phyloP scores from a whole-genome alignment of 176 grass and related monocot species.

The Oryza meyeriana region DNA sequence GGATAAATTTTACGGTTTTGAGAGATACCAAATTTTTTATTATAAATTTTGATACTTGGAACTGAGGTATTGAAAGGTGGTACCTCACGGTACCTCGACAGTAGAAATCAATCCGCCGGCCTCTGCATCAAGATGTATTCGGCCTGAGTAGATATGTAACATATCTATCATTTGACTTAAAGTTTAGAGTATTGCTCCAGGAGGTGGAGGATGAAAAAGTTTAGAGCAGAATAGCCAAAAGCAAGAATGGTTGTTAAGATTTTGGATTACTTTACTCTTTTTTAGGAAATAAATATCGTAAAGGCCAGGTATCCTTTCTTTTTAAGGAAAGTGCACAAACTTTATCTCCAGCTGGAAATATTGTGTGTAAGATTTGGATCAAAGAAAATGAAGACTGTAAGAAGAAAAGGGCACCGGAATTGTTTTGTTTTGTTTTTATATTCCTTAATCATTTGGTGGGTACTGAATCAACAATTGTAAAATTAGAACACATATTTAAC shows the following conservation, averaged over 20 bases:
- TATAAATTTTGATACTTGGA: no score
- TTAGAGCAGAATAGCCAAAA: background rate
- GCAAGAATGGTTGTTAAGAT: background rate
- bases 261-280: background rate
- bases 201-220: background rate
- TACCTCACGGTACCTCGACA: background rate
- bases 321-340: conserved; percentile 32
- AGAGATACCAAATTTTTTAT: no score
- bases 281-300: conserved; percentile 11
- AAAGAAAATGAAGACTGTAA: background rate
- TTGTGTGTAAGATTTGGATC: conserved; percentile 30
- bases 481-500: background rate
- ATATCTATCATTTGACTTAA: background rate
- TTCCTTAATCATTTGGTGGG: conserved; percentile 33
- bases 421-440: conserved; percentile 13
- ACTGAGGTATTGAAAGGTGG: no score
- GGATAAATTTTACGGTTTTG: no score
- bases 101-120: background rate
- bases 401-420: conserved; percentile 7
- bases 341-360: conserved; percentile 27
- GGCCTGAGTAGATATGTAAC: background rate
- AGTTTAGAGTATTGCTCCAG: background rate
- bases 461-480: background rate
- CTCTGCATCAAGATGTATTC: background rate
- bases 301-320: conserved; percentile 8